Evolutionary conservation across 495 filamentous ascomycete species (phyloP).

Genomic region (Talaromyces nanjingensis): DNA sequence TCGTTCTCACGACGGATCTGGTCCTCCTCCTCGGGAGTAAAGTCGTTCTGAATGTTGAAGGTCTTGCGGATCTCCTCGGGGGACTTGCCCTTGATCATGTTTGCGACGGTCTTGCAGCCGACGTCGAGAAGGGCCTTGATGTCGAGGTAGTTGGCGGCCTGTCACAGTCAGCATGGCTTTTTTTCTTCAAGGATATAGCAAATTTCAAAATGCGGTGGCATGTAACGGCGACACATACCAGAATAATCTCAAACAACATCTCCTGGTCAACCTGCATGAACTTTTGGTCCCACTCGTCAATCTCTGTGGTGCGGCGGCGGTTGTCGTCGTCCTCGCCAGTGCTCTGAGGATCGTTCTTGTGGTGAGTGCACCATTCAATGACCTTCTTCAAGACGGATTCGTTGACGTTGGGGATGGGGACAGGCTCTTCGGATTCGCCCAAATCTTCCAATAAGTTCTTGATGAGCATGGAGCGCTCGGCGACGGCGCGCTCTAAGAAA

Average conservation of each 20-base stretch:
- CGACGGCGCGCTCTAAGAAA: conserved; percentile 65
- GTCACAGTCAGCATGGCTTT: neutral
- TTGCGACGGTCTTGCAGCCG: conserved; percentile 64
- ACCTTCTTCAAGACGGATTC: conserved; percentile 91
- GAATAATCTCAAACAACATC: conserved; percentile 98
- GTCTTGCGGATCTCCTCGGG: conserved; percentile 71
- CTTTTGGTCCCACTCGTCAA: conserved; percentile 99
- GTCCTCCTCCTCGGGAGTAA: conserved; percentile 68
- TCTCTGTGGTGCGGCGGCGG: conserved; percentile 96
- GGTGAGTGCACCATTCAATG: conserved; percentile 94
- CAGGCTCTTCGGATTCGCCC: conserved; percentile 58
- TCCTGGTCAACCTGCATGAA: conserved; percentile 99
- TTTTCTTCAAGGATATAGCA: too few relatives aligned
- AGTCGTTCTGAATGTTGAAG: conserved; percentile 71
- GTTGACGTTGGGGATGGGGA: conserved; percentile 92
- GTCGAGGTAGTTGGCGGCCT: conserved; percentile 68
- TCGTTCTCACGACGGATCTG: conserved; percentile 66
- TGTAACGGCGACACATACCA: conserved; percentile 53
- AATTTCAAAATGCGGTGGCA: too few relatives aligned
- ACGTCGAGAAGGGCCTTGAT: conserved; percentile 63
- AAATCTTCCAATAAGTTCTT: conserved; percentile 97
- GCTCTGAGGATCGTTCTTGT: conserved; percentile 75
- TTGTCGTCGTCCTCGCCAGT: conserved; percentile 86
- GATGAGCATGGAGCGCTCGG: conserved; percentile 88
- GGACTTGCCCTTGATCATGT: conserved; percentile 69